Evolutionary conservation across 2,329 filamentous ascomycete species (phyloP).

Genomic region (Aspergillus sp.): DNA sequence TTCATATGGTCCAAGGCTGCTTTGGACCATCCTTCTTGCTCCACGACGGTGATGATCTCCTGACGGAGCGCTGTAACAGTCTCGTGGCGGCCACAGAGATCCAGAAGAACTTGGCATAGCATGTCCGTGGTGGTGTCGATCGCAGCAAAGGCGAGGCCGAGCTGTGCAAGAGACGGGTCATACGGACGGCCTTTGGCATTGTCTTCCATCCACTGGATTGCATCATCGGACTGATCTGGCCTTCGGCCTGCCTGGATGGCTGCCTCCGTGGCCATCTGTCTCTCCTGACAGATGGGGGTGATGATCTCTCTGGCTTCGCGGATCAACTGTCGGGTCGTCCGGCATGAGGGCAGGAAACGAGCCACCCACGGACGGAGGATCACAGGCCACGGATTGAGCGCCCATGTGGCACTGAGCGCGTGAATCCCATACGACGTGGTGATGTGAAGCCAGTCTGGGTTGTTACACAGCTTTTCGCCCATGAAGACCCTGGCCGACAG

Average conservation of each 20-base stretch:
- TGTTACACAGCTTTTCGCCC: slow-evolving; percentile 15
- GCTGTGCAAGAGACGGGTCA: slow-evolving; percentile 13
- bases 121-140: slow-evolving; percentile 20
- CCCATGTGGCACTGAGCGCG: slow-evolving; percentile 8
- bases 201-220: slow-evolving; percentile 22
- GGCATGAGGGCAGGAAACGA: slow-evolving; percentile 6
- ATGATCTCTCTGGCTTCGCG: slow-evolving; percentile 9
- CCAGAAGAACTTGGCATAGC: slow-evolving; percentile 14
- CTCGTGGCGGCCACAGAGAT: slow-evolving; percentile 8
- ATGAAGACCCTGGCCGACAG: slow-evolving; percentile 15
- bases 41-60: slow-evolving; percentile 15
- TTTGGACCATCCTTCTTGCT: slow-evolving; percentile 26
- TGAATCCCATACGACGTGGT: slow-evolving; percentile 20
- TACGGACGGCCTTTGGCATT: slow-evolving; percentile 14
- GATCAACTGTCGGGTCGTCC: slow-evolving; percentile 5
- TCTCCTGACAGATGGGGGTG: slow-evolving; percentile 4
- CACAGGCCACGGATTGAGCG: slow-evolving; percentile 7
- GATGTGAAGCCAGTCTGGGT: slow-evolving; percentile 22
- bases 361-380: slow-evolving; percentile 4
- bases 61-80: slow-evolving; percentile 12
- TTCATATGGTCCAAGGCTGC: slow-evolving; percentile 34
- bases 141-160: slow-evolving; percentile 15
- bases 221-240: slow-evolving; percentile 10
- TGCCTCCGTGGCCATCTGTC: background rate
- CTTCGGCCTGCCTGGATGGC: no score